Base-by-base conservation (phyloP, 23 red algal genomes). In the Cyanidioschyzon merolae region DNA sequence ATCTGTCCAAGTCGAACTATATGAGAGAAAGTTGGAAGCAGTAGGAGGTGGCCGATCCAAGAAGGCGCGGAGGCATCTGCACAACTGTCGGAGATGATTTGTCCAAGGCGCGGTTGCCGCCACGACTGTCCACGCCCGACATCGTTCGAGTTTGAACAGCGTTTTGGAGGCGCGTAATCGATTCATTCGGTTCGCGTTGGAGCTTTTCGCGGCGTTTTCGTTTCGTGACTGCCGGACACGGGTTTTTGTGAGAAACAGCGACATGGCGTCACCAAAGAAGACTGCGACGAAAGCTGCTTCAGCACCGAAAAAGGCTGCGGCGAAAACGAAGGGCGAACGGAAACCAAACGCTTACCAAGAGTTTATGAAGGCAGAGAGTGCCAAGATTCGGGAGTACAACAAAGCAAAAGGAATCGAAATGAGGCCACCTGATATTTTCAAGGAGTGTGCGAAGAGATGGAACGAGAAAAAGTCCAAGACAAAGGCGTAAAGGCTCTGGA, bases 341-440 rank as follows among this genome's bases (percentile, higher is more conserved):
- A 71, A 71, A 35, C 63, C 63, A 35, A 71, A 71, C 32, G 63
- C 63, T 7, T 71, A 71, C 63, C 63, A 71, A 27, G 63, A 71
- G 63, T 71, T 71, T 32, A 71, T 71, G 63, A 71, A 71, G 29
- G 63, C 32, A 7, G 63, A 71, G 63, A 71, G 63, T 71, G 63
- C 63, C 16, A 71, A 71, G 29, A 71, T 71, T 32, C 63, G 63
- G 2, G 63, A 71, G 63, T 71, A 71, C 63, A 71, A 71, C 63
- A 71, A 71, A 27, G 63, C 63, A 27, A 71, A 71, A 35, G 63
- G 63, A 32, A 71, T 71, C 63, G 63, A 71, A 35, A 71, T 71
- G 63, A 71, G 32, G 63, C 63, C 63, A 7, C 63, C 63, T 17
- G 63, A 71, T 3, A 71, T 71, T 17, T 71, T 71, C 32, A 71